Conservation (phyloP, 768 basidiomycete genomes). For the Suillus discolor region DNA sequence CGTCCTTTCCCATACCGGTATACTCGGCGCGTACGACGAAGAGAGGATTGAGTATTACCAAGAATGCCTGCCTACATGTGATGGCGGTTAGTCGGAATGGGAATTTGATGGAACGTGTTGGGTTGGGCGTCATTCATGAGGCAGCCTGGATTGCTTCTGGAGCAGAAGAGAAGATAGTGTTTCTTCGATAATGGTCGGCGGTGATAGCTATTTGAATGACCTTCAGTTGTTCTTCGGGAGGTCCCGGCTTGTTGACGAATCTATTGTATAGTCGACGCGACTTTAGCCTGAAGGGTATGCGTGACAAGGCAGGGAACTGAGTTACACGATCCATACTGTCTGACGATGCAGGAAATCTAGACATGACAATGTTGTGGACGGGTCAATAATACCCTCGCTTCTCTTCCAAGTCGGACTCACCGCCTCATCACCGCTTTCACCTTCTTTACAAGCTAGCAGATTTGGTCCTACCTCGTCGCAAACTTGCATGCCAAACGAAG, state of each 20-base stretch:
- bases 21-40: slow-evolving; percentile 15
- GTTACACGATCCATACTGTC: background rate
- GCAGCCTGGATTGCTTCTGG: slow-evolving; percentile 18
- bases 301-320: background rate
- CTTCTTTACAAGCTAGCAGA: background rate
- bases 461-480: no score
- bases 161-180: background rate
- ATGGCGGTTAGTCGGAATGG: slow-evolving; percentile 20
- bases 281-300: background rate
- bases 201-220: no score
- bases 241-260: background rate
- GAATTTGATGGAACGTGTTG: slow-evolving; percentile 22
- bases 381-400: background rate
- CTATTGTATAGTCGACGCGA: background rate
- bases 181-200: background rate
- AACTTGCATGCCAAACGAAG: no score
- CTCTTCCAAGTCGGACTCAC: background rate
- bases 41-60: slow-evolving; percentile 10
- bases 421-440: background rate
- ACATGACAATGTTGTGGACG: background rate
- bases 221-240: background rate
- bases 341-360: background rate
- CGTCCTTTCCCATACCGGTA: slow-evolving; percentile 19
- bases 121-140: slow-evolving; percentile 23
- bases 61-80: slow-evolving; percentile 22